These are phyloP conservation scores for Gossypium australe DNA, from an alignment of 345 rosid genomes.

Conservation along the genomic window DNA sequence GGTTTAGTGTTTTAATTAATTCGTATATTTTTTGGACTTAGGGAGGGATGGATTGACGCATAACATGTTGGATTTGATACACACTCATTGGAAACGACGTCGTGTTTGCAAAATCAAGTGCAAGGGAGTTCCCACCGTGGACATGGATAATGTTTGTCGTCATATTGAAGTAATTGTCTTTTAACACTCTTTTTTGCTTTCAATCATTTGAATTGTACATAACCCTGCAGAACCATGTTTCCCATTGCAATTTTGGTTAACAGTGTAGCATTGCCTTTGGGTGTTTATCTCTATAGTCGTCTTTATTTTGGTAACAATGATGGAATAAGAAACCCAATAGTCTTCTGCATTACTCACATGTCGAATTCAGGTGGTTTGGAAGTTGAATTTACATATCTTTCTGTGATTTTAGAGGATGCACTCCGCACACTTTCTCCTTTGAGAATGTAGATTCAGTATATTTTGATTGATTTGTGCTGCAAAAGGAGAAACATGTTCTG, in stretches of 20 bases:
- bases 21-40: slow-evolving; percentile 16
- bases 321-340: background rate
- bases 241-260: background rate
- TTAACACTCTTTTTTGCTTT: background rate
- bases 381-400: background rate
- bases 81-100: slow-evolving; percentile 77
- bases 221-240: background rate
- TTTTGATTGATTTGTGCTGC: background rate
- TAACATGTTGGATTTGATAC: slow-evolving; percentile 92
- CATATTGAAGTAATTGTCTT: slow-evolving; percentile 64
- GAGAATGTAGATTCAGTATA: background rate
- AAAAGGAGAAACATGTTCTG: background rate
- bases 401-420: background rate
- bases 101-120: slow-evolving; percentile 83
- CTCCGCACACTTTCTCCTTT: slow-evolving; percentile 18
- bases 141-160: slow-evolving; percentile 78
- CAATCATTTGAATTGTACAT: background rate
- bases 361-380: background rate
- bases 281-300: background rate
- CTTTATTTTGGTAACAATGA: background rate
- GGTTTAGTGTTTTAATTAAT: background rate
- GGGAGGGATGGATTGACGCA: slow-evolving; percentile 97
- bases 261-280: background rate
- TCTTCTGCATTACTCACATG: no score
- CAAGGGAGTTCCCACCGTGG: slow-evolving; percentile 87